phyloP scores from a whole-genome alignment of 257 asterid species.

The Orobanche coerulescens region DNA sequence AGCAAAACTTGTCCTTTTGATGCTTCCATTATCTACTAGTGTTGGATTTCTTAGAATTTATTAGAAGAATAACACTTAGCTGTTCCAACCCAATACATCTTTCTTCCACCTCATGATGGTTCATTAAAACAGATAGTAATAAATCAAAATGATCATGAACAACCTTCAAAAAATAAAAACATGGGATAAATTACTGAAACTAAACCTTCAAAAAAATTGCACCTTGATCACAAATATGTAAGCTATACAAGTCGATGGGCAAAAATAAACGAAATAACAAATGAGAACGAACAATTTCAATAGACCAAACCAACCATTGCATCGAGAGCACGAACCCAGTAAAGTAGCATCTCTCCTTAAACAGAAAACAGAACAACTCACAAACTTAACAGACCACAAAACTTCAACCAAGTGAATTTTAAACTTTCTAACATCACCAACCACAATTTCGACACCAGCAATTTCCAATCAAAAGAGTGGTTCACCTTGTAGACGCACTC shows the following conservation, averaged over 20 bases:
- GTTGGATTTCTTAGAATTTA: not conserved
- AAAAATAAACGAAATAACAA: not conserved
- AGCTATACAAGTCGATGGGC: not conserved
- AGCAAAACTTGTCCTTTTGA: not conserved
- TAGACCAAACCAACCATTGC: not conserved
- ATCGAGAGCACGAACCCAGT: not conserved
- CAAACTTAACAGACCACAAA: constrained; percentile 1
- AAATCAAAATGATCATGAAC: not conserved
- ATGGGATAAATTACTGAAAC: not conserved
- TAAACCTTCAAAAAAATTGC: constrained; percentile 7
- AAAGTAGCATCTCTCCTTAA: not conserved
- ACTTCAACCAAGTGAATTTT: not conserved
- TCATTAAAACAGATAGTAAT: not conserved
- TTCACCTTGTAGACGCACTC: constrained; percentile 94
- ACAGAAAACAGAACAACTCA: not conserved
- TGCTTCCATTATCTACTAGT: not conserved
- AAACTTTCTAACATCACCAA: not conserved
- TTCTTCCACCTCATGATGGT: not conserved
- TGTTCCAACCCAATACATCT: not conserved
- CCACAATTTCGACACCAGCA: constrained; percentile 2
- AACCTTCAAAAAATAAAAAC: not conserved
- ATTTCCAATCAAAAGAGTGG: not conserved
- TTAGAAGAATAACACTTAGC: not conserved
- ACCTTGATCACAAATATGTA: constrained; percentile 12
- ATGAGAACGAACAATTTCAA: constrained; percentile 1